Conservation (phyloP, 2,329 filamentous ascomycete species). For the Cryphonectria radicalis region DNA sequence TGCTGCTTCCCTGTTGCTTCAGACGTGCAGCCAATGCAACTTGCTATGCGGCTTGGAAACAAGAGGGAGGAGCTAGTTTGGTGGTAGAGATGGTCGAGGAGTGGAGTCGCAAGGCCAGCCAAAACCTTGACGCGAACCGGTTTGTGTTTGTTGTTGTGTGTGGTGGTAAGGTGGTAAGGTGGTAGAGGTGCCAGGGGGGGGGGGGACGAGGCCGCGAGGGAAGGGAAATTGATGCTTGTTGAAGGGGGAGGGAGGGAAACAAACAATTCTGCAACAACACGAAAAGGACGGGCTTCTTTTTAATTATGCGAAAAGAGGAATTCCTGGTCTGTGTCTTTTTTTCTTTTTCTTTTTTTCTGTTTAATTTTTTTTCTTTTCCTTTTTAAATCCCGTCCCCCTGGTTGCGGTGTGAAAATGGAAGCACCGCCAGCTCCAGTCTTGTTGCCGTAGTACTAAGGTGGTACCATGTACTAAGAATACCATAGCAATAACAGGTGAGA, state of each 20-base stretch:
- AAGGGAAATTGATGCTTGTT: background rate
- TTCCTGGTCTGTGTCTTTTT: background rate
- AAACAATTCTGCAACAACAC: background rate
- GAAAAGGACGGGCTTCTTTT: conserved; percentile 9
- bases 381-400: background rate
- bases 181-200: background rate
- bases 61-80: background rate
- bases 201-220: background rate
- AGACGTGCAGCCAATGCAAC: conserved; percentile 5
- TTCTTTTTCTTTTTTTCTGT: background rate
- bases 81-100: background rate
- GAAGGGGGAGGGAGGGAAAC: background rate
- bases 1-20: background rate
- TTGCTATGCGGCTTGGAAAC: background rate
- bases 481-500: background rate
- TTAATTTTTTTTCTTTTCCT: background rate
- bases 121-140: conserved; percentile 2
- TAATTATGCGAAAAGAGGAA: background rate
- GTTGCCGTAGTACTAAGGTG: background rate
- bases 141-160: background rate
- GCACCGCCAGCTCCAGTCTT: background rate
- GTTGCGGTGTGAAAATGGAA: conserved; percentile 1
- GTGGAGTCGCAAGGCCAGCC: conserved; percentile 1
- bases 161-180: background rate
- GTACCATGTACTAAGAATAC: conserved; percentile 3